phyloP scores from a whole-genome alignment of 2,329 filamentous ascomycete species.

The Oidium heveae region DNA sequence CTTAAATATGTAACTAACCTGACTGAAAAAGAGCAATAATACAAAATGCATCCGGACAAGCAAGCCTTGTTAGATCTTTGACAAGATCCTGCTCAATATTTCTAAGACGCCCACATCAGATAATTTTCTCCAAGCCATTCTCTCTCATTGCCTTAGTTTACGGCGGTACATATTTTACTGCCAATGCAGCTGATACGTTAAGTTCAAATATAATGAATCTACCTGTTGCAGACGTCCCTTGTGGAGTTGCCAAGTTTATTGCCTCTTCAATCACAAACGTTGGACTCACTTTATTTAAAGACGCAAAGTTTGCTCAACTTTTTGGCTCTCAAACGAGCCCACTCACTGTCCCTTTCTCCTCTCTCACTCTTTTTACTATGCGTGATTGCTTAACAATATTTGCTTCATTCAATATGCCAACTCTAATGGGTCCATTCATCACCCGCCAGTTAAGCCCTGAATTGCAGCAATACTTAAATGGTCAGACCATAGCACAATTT shows the following conservation, averaged over 20 bases:
- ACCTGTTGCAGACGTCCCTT: conserved; percentile 36
- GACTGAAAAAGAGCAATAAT: conserved; percentile 62
- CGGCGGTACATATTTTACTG: conserved; percentile 69
- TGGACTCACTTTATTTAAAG: conserved; percentile 69
- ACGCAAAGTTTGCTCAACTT: conserved; percentile 59
- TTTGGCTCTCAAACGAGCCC: conserved; percentile 39
- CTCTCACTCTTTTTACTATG: conserved; percentile 54
- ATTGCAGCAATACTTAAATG: conserved; percentile 23
- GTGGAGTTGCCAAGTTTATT: conserved; percentile 57
- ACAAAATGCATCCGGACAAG: conserved; percentile 52
- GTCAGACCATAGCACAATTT: conserved; percentile 51
- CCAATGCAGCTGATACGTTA: conserved; percentile 65
- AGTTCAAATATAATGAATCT: conserved; percentile 34
- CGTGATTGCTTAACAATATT: conserved; percentile 80
- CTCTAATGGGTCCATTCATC: conserved; percentile 46
- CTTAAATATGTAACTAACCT: too few species aligned
- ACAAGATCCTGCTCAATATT: conserved; percentile 30
- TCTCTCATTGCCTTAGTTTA: conserved; percentile 52
- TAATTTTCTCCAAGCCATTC: conserved; percentile 40
- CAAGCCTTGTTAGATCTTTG: conserved; percentile 32
- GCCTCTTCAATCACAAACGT: conserved; percentile 66
- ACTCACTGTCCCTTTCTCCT: conserved; percentile 37
- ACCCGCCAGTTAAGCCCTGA: conserved; percentile 27
- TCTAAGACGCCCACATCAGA: conserved; percentile 29
- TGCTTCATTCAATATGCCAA: conserved; percentile 73